Evolutionary conservation across 2,329 filamentous ascomycete genomes (phyloP), one percentile per base, ranked within the genome.

Genomic region (Fusarium chuoi): DNA sequence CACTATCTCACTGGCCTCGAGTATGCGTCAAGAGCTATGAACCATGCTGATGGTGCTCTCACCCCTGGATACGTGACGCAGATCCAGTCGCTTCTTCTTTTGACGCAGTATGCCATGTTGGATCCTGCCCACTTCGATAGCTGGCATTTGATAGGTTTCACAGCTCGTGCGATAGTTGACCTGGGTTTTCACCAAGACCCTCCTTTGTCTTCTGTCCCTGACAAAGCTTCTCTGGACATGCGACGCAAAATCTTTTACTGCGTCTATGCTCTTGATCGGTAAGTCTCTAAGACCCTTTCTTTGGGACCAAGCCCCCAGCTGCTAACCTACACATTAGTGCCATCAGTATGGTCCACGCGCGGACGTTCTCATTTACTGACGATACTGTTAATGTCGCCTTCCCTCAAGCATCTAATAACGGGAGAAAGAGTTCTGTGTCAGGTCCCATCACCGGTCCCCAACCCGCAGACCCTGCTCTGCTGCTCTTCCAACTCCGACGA

Each of bases 121-220:
- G 95, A 98, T 77, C 95, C 96, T 5, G 90, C 92, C 46, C 94
- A 97, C 79, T 98, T 98, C 78, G 95, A 98, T 78, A 94, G 93
- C 77, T 98, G 96, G 95, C 95, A 96, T 73, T 84, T 98, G 70
- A 93, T 98, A 63, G 96, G 96, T 12, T 95, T 96, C 80, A 95
- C 96, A 12, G 94, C 94, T 45, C 90, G 96, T 65, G 94, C 95
- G 11, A 91, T 96, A 79, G 89, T 98, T 28, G 96, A 99, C 83
- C 85, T 98, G 36, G 96, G 96, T 13, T 91, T 97, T 65, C 96
- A 98, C 81, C 96, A 98, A 83, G 96, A 98, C 75, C 94, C 95
- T 7, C 92, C 93, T 2, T 87, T 89, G 64, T 91, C 92, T 70
- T 88, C 92, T 22, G 84, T 90, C 35, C 88, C 91, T 17, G 90